Evolutionary conservation across 768 basidiomycete species (phyloP).

Genomic region (Royoungia palumana): DNA sequence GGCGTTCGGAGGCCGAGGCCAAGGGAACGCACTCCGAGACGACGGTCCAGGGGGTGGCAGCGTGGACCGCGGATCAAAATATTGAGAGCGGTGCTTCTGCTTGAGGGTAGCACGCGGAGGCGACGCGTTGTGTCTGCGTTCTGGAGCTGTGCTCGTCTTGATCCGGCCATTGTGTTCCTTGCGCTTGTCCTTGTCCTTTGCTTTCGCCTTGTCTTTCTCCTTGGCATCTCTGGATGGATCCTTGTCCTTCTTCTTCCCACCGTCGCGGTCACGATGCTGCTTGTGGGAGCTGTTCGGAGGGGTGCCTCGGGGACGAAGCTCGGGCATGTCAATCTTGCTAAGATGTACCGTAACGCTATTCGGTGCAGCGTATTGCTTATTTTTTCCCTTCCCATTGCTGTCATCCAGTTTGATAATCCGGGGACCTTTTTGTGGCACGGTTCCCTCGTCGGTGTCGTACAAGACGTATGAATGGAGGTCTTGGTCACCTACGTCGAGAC

Average conservation of each 20-base stretch:
- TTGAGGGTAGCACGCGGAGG: conserved; percentile 10
- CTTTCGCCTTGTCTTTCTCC: conserved; percentile 39
- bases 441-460: conserved; percentile 48
- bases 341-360: conserved; percentile 67
- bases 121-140: conserved; percentile 3
- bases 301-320: conserved; percentile 42
- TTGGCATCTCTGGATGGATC: conserved; percentile 21
- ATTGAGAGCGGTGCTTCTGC: conserved; percentile 21
- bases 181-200: conserved; percentile 26
- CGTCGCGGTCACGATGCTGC: not conserved
- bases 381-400: conserved; percentile 39
- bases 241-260: conserved; percentile 12
- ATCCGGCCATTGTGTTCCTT: not conserved
- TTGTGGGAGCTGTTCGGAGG: not conserved
- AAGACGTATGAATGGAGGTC: conserved; percentile 76
- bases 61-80: conserved; percentile 24
- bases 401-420: conserved; percentile 63
- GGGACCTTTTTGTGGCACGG: conserved; percentile 48
- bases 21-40: too few species aligned
- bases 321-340: conserved; percentile 86
- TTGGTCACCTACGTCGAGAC: conserved; percentile 47
- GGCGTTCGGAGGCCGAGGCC: too few species aligned
- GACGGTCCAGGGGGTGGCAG: conserved; percentile 26
- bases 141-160: not conserved
- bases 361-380: conserved; percentile 62